Evolutionary conservation across 371 early-diverging fungal species (phyloP).

Genomic region (Sporodiniella umbellata): DNA sequence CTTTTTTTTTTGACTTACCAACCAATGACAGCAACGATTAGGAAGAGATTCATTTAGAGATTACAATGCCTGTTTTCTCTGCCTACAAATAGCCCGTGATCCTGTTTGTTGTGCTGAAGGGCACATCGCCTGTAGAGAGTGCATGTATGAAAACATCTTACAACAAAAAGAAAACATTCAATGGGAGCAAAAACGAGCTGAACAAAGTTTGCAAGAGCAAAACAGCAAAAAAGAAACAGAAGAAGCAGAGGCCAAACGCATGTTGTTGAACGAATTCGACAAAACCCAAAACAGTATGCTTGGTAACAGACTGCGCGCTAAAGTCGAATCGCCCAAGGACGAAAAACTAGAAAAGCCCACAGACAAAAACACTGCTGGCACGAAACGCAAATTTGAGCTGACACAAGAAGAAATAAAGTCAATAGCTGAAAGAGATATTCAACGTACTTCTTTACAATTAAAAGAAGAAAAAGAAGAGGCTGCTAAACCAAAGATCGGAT

Average conservation of each 20-base stretch:
- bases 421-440: slow-evolving; percentile 31
- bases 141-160: slow-evolving; percentile 83
- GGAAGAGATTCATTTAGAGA: slow-evolving; percentile 86
- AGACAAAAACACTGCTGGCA: slow-evolving; percentile 1
- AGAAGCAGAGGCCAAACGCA: slow-evolving; percentile 47
- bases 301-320: slow-evolving; percentile 15
- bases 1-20: neutral
- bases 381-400: slow-evolving; percentile 47
- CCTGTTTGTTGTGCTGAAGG: slow-evolving; percentile 84
- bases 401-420: slow-evolving; percentile 30
- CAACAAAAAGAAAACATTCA: slow-evolving; percentile 82
- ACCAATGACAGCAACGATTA: slow-evolving; percentile 62
- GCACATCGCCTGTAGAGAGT: slow-evolving; percentile 87
- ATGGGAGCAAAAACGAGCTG: slow-evolving; percentile 47
- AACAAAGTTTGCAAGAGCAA: slow-evolving; percentile 72
- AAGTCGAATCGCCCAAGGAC: neutral
- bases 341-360: neutral
- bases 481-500: slow-evolving; percentile 61
- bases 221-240: slow-evolving; percentile 45
- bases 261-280: slow-evolving; percentile 59
- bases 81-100: slow-evolving; percentile 81
- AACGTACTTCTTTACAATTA: slow-evolving; percentile 45
- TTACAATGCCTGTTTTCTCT: slow-evolving; percentile 89
- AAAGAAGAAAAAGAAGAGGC: slow-evolving; percentile 52
- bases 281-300: slow-evolving; percentile 64